phyloP scores from a whole-genome alignment of 371 early-diverging fungal species.

The Syncephalastrum monosporum region DNA sequence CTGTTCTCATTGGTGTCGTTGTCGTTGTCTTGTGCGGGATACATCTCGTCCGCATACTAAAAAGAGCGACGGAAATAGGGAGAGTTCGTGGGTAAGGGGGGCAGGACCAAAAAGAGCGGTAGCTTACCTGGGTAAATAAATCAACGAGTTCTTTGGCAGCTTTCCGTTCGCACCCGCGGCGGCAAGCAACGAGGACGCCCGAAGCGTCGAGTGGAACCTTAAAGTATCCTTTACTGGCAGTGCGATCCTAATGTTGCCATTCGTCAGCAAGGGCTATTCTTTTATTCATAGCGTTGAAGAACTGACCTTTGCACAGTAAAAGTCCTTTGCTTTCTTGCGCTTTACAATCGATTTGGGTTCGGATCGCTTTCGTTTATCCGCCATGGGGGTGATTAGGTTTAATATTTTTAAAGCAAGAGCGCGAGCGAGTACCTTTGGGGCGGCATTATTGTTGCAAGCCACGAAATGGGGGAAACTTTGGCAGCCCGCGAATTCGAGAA shows the following conservation, averaged over 20 bases:
- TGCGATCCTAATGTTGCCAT: constrained; percentile 14
- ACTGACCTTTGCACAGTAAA: constrained; percentile 22
- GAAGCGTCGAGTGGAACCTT: constrained; percentile 57
- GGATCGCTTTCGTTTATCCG: constrained; percentile 2
- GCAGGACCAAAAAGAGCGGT: neutral
- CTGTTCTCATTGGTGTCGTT: constrained; percentile 14
- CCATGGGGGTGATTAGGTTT: no score
- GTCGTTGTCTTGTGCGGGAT: constrained; percentile 34
- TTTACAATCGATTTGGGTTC: neutral
- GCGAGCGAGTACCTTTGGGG: no score
- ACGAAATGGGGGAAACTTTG: no score
- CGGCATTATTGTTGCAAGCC: no score
- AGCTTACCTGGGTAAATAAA: constrained; percentile 55
- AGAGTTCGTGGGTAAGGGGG: neutral
- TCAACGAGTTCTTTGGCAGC: constrained; percentile 60
- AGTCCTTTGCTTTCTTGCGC: constrained; percentile 16
- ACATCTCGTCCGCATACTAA: constrained; percentile 56
- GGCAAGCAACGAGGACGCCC: constrained; percentile 67
- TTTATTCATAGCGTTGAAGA: neutral
- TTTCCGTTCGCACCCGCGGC: constrained; percentile 54
- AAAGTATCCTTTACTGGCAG: constrained; percentile 28
- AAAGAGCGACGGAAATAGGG: neutral
- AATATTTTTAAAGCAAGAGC: no score
- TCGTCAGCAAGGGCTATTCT: no score
- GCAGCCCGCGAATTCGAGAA: no score